Conservation (phyloP, 1,284 basidiomycete species). For the Schizophyllum amplum region DNA sequence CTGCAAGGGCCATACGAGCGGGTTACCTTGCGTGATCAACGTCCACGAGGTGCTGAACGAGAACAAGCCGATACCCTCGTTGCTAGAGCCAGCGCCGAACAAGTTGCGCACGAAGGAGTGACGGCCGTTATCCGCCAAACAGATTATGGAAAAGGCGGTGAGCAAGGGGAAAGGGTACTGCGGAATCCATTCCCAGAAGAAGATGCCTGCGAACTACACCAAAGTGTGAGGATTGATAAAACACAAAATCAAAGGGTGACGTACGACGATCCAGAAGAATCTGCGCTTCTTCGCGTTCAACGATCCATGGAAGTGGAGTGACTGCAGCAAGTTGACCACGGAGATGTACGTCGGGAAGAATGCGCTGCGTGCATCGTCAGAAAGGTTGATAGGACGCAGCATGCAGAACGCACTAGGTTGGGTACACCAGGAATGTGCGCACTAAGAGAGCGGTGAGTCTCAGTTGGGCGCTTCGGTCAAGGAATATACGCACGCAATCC, state of each 20-base stretch:
- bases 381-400: neutral
- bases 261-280: conserved; percentile 49
- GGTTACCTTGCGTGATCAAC: conserved; percentile 43
- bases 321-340: conserved; percentile 43
- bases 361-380: conserved; percentile 23
- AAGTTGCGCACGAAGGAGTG: conserved; percentile 38
- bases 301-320: conserved; percentile 40
- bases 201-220: conserved; percentile 35
- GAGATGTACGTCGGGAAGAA: conserved; percentile 46
- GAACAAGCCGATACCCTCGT: conserved; percentile 43
- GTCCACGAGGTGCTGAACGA: conserved; percentile 46
- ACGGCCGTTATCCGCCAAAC: conserved; percentile 39
- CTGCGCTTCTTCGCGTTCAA: conserved; percentile 42
- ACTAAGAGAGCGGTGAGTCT: conserved; percentile 18
- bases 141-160: conserved; percentile 43
- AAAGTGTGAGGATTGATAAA: neutral
- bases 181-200: conserved; percentile 43
- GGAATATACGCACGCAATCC: conserved; percentile 29
- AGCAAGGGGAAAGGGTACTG: conserved; percentile 32
- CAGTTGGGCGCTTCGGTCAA: conserved; percentile 8
- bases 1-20: conserved; percentile 44
- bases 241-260: conserved; percentile 8
- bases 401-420: conserved; percentile 36
- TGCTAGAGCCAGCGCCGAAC: conserved; percentile 44
- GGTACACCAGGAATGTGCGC: conserved; percentile 48